phyloP scores from a whole-genome alignment of 805 yeast species.

The Cyberlindnera maclurae region DNA sequence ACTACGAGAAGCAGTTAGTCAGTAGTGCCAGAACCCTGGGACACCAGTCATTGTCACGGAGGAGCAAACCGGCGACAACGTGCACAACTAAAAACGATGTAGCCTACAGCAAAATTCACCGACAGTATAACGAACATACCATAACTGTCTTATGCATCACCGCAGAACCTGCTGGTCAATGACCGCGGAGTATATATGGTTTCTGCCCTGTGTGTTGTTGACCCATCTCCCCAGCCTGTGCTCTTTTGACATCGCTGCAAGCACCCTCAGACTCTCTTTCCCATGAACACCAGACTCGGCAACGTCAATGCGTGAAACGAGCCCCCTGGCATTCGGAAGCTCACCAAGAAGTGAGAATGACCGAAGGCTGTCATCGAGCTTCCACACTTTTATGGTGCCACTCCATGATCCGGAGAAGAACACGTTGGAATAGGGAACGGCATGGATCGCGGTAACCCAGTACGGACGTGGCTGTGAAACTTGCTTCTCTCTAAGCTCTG shows the following conservation, averaged over 20 bases:
- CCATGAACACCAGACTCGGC: constrained; percentile 47
- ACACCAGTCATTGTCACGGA: too few relatives aligned
- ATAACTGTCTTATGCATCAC: constrained; percentile 1
- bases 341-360: constrained; percentile 50
- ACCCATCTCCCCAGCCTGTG: constrained; percentile 88
- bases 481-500: constrained; percentile 34
- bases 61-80: too few relatives aligned
- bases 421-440: constrained; percentile 78
- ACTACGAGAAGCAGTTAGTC: too few relatives aligned
- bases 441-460: constrained; percentile 76
- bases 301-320: constrained; percentile 56
- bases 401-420: constrained; percentile 87
- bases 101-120: too few relatives aligned
- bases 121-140: not conserved
- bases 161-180: constrained; percentile 31
- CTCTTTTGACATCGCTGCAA: constrained; percentile 74
- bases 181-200: constrained; percentile 56
- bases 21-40: too few relatives aligned
- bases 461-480: constrained; percentile 74
- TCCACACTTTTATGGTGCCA: constrained; percentile 77
- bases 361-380: constrained; percentile 56
- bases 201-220: constrained; percentile 54
- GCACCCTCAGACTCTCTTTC: constrained; percentile 44
- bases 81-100: too few relatives aligned
- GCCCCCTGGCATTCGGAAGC: constrained; percentile 57